These are phyloP conservation scores for Colletotrichum endophyticum DNA, from an alignment of 2,329 filamentous ascomycete genomes.

Conservation along the genomic window DNA sequence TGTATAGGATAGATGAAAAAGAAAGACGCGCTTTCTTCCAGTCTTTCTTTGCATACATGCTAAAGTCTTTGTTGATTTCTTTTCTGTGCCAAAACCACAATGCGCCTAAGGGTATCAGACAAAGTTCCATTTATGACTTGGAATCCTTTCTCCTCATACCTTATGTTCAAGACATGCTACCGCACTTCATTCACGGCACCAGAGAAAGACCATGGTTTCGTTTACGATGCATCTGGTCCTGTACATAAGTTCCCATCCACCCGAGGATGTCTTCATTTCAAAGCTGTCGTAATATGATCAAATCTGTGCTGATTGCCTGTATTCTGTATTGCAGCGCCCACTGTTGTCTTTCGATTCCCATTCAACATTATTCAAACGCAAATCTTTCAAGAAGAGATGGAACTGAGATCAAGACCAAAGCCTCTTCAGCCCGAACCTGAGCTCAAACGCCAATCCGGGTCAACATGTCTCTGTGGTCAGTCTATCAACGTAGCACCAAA, in stretches of 20 bases:
- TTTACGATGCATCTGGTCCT: neutral
- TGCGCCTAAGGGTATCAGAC: neutral
- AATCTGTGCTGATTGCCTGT: neutral
- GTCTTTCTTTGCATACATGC: neutral
- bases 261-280: neutral
- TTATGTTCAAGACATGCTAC: neutral
- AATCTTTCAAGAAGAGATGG: neutral
- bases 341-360: neutral
- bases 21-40: neutral
- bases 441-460: neutral
- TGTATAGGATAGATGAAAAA: neutral
- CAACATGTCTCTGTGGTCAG: neutral
- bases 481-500: neutral
- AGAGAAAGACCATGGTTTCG: neutral
- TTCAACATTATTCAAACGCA: neutral
- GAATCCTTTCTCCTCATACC: neutral
- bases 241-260: neutral
- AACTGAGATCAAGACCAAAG: neutral
- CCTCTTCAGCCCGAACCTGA: neutral
- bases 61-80: neutral
- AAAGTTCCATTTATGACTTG: neutral
- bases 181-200: neutral
- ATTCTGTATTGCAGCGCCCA: neutral
- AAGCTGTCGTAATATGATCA: neutral
- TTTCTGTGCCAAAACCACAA: neutral